A percentile compares a stretch with the other conserved stretches of the same genome.
These are phyloP conservation scores for Mycena olivaceomarginata DNA, from an alignment of 768 basidiomycete species.

Conservation along the genomic window DNA sequence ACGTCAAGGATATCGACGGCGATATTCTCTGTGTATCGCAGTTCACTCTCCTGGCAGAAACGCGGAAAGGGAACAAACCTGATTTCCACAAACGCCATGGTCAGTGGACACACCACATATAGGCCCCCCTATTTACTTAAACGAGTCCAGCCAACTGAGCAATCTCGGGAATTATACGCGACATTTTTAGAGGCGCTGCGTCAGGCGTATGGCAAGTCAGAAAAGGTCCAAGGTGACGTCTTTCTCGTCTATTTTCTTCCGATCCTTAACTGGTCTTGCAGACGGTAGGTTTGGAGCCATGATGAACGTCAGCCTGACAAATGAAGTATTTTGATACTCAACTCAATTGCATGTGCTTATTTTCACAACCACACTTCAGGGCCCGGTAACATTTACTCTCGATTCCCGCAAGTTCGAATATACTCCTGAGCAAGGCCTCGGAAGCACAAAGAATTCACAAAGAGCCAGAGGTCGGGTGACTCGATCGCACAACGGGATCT, in stretches of 20 bases:
- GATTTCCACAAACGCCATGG: constrained; percentile 97
- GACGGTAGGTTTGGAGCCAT: constrained; percentile 97
- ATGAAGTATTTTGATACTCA: constrained; percentile 75
- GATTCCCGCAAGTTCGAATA: constrained; percentile 90
- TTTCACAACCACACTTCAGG: constrained; percentile 68
- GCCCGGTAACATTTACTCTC: constrained; percentile 90
- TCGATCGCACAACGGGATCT: constrained; percentile 16
- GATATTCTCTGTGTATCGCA: constrained; percentile 97
- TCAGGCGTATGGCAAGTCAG: constrained; percentile 75
- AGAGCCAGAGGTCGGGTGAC: constrained; percentile 30
- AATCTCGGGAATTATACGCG: constrained; percentile 82
- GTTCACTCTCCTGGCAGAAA: constrained; percentile 93
- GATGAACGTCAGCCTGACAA: constrained; percentile 93
- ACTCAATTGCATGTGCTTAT: constrained; percentile 63
- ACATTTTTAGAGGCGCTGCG: constrained; percentile 83
- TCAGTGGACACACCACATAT: constrained; percentile 54
- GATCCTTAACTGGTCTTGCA: constrained; percentile 52
- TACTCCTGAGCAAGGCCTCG: constrained; percentile 47
- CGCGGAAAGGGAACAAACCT: constrained; percentile 91
- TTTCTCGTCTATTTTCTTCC: constrained; percentile 10
- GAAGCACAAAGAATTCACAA: constrained; percentile 7
- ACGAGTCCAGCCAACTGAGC: constrained; percentile 73
- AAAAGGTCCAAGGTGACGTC: constrained; percentile 84
- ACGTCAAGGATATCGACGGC: constrained; percentile 91
- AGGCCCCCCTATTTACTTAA: neutral